These are phyloP conservation scores for Centaurea solstitialis DNA, from an alignment of 129 eudicot species.

Conservation along the genomic window DNA sequence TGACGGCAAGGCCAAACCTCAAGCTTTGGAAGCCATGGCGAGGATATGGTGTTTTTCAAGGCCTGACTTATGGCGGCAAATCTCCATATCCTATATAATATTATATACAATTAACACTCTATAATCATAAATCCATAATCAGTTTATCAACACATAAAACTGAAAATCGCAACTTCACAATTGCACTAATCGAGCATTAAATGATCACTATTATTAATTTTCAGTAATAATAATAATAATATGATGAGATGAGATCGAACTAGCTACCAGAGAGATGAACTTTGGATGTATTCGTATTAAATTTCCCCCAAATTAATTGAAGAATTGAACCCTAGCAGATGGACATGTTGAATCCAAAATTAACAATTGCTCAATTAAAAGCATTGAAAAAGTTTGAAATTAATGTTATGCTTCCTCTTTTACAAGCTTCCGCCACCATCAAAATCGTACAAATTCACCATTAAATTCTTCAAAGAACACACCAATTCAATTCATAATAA, in stretches of 20 bases:
- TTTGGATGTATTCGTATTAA: background rate
- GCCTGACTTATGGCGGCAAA: no score
- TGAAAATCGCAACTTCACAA: background rate
- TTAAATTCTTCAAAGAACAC: conserved; percentile 3
- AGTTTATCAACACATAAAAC: background rate
- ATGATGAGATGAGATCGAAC: background rate
- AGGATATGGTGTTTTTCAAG: no score
- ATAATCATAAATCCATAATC: no score
- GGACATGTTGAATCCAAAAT: conserved; percentile 21
- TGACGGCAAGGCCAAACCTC: no score
- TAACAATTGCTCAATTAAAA: conserved; percentile 2
- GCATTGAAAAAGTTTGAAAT: conserved; percentile 18
- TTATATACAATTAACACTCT: no score
- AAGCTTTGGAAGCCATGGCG: no score
- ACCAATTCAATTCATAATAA: background rate
- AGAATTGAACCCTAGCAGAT: background rate
- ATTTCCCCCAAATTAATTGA: background rate
- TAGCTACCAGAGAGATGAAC: background rate
- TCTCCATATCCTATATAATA: no score
- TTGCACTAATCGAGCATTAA: background rate
- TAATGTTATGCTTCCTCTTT: conserved; percentile 34
- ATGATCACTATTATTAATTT: no score
- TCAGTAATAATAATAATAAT: background rate
- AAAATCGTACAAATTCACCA: conserved; percentile 9
- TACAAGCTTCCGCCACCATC: conserved; percentile 35